phyloP scores from a whole-genome alignment of 106 monocot genomes.

The Phalaenopsis equestris region DNA sequence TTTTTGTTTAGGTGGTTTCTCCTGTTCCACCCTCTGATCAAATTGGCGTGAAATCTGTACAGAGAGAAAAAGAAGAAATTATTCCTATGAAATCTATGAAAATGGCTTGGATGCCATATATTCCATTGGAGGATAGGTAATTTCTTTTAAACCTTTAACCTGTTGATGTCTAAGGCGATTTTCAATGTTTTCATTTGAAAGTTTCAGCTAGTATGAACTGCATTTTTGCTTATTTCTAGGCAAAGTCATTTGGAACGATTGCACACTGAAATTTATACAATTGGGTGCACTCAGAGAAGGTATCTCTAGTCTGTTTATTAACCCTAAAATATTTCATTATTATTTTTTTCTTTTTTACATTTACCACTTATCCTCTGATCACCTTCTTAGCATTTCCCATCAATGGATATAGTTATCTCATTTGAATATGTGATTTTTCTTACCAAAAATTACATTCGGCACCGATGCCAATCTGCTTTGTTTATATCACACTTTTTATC shows the following conservation, averaged over 20 bases:
- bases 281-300: conserved; percentile 89
- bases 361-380: background rate
- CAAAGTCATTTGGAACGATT: conserved; percentile 61
- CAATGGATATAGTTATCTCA: background rate
- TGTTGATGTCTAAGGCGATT: background rate
- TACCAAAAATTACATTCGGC: background rate
- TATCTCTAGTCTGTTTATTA: conserved; percentile 8
- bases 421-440: background rate
- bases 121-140: conserved; percentile 80
- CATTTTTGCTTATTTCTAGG: conserved; percentile 20
- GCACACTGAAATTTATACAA: conserved; percentile 82
- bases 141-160: background rate
- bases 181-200: background rate
- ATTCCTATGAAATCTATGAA: conserved; percentile 98
- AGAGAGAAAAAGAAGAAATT: conserved; percentile 88
- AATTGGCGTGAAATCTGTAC: conserved; percentile 88
- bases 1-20: conserved; percentile 59
- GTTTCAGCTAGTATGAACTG: background rate
- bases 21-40: conserved; percentile 95
- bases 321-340: background rate
- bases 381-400: background rate
- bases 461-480: background rate
- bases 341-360: background rate
- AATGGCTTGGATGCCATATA: conserved; percentile 94
- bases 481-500: background rate